Conservation (phyloP, 2,329 filamentous ascomycete species). For the Arthrinium puccinioides region DNA sequence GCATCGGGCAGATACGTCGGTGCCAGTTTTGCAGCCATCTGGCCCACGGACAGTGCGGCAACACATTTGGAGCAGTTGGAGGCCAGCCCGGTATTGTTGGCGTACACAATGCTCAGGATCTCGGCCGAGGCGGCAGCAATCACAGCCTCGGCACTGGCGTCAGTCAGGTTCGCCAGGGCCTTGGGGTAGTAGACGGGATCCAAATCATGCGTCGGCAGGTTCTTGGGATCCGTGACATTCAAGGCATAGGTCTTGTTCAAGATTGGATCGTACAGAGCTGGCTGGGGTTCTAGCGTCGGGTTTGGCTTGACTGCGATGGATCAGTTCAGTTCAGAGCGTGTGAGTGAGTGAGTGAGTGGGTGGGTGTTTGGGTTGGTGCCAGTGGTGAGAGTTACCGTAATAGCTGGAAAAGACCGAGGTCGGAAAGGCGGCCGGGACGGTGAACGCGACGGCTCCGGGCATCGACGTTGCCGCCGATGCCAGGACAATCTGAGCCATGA, state of each 20-base stretch:
- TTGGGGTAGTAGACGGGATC: constrained; percentile 44
- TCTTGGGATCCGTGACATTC: constrained; percentile 46
- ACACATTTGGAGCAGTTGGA: constrained; percentile 47
- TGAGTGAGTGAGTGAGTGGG: too few species aligned
- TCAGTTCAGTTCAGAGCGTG: too few species aligned
- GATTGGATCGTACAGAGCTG: constrained; percentile 42
- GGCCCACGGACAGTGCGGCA: constrained; percentile 39
- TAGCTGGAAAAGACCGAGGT: constrained; percentile 43
- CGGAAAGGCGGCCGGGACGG: constrained; percentile 39
- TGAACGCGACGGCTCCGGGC: constrained; percentile 28
- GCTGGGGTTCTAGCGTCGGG: constrained; percentile 24
- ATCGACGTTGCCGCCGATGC: constrained; percentile 7
- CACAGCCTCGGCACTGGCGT: constrained; percentile 28
- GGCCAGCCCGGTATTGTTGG: constrained; percentile 22
- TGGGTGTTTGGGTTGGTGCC: too few species aligned
- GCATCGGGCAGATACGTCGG: constrained; percentile 40
- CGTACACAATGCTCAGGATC: constrained; percentile 34
- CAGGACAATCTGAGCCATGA: constrained; percentile 1
- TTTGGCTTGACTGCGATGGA: constrained; percentile 19
- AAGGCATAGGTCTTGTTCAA: constrained; percentile 45
- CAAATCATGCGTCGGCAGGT: constrained; percentile 36
- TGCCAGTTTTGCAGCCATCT: constrained; percentile 40
- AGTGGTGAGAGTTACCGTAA: constrained; percentile 32
- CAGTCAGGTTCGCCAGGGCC: constrained; percentile 35
- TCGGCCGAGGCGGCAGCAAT: constrained; percentile 34